These are phyloP conservation scores for Cryphonectria nitschkei DNA, from an alignment of 2,329 filamentous ascomycete species.

Conservation along the genomic window DNA sequence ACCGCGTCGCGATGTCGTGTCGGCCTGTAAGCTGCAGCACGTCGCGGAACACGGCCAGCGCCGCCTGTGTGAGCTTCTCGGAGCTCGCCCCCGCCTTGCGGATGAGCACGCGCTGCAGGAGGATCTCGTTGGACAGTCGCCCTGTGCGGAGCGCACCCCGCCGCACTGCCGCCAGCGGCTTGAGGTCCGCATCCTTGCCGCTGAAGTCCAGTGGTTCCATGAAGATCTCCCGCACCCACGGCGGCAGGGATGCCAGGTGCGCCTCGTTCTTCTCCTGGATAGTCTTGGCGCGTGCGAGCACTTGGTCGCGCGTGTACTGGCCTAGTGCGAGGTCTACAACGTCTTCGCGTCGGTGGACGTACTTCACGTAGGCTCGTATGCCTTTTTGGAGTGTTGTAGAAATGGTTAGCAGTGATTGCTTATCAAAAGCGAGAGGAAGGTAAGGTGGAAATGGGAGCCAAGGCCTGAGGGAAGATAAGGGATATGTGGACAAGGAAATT, in stretches of 20 bases:
- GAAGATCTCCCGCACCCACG: constrained; percentile 30
- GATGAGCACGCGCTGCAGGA: constrained; percentile 35
- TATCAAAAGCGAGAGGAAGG: not conserved
- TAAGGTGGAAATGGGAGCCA: not conserved
- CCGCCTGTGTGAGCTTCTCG: constrained; percentile 38
- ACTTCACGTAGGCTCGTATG: constrained; percentile 35
- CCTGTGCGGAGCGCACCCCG: constrained; percentile 35
- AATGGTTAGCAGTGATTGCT: not conserved
- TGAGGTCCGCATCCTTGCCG: constrained; percentile 28
- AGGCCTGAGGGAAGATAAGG: constrained; percentile 26
- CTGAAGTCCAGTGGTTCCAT: constrained; percentile 32
- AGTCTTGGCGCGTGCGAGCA: constrained; percentile 28
- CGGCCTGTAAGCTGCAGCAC: constrained; percentile 39
- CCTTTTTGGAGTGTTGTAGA: not conserved
- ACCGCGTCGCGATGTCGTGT: constrained; percentile 40
- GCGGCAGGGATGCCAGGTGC: constrained; percentile 36
- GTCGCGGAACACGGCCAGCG: constrained; percentile 38
- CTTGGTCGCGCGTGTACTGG: constrained; percentile 38
- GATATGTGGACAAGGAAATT: not conserved
- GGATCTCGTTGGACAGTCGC: constrained; percentile 24
- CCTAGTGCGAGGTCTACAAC: constrained; percentile 40
- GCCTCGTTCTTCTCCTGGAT: constrained; percentile 30
- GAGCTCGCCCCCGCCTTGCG: constrained; percentile 39
- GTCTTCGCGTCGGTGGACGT: constrained; percentile 38
- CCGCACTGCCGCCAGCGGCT: constrained; percentile 20